Evolutionary conservation across 305 asterid species (phyloP).

Genomic region (Rubia occidens): DNA sequence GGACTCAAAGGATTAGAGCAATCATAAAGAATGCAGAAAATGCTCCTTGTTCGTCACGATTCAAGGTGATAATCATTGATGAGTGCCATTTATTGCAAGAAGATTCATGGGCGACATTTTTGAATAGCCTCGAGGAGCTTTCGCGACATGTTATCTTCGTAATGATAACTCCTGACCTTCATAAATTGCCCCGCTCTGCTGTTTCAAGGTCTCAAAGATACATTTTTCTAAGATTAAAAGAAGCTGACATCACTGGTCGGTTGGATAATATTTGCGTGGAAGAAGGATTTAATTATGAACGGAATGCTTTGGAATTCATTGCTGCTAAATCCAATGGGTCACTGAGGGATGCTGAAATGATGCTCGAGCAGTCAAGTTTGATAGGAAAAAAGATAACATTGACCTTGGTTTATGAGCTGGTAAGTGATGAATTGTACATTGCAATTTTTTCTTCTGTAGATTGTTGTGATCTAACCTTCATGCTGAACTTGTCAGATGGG

Average conservation of each 20-base stretch:
- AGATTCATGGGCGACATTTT: slow-evolving; percentile 54
- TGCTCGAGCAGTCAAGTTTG: slow-evolving; percentile 79
- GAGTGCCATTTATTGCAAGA: slow-evolving; percentile 68
- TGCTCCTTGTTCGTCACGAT: slow-evolving; percentile 44
- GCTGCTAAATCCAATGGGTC: slow-evolving; percentile 67
- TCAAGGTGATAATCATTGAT: slow-evolving; percentile 56
- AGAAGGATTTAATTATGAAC: slow-evolving; percentile 54
- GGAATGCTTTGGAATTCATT: slow-evolving; percentile 54
- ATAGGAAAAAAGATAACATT: slow-evolving; percentile 63
- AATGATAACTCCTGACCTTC: slow-evolving; percentile 57
- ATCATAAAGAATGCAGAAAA: slow-evolving; percentile 35
- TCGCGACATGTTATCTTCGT: slow-evolving; percentile 47
- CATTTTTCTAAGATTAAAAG: slow-evolving; percentile 51
- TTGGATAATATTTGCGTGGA: slow-evolving; percentile 44
- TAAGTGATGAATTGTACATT: slow-evolving; percentile 24
- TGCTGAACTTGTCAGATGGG: slow-evolving; percentile 49
- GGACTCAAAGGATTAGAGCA: slow-evolving; percentile 32
- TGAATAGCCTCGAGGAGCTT: slow-evolving; percentile 45
- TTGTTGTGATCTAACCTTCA: slow-evolving; percentile 12
- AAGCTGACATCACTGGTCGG: slow-evolving; percentile 34
- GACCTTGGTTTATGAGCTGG: slow-evolving; percentile 63
- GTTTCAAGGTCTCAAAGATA: slow-evolving; percentile 45
- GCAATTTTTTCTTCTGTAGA: background rate
- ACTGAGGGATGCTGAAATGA: slow-evolving; percentile 69
- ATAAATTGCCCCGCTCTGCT: slow-evolving; percentile 51